Conservation (phyloP, 805 yeast species). For the Isabelozyma pseudorhagii region DNA sequence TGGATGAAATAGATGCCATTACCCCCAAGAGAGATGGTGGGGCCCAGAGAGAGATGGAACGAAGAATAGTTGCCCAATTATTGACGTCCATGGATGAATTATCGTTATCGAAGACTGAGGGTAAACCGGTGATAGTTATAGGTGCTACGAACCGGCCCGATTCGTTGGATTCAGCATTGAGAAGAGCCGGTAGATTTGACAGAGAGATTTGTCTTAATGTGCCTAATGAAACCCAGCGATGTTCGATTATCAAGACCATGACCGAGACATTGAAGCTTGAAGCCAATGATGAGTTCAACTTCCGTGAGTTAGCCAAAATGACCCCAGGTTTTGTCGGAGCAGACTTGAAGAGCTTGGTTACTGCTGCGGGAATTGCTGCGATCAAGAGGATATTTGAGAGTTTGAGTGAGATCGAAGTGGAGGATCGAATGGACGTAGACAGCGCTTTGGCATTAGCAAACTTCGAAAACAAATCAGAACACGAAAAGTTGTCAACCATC, state of each 20-base stretch:
- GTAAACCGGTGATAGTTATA: constrained; percentile 87
- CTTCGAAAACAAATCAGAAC: constrained; percentile 32
- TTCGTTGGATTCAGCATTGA: constrained; percentile 86
- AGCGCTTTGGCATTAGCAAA: constrained; percentile 12
- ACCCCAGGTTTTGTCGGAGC: constrained; percentile 99
- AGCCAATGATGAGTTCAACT: constrained; percentile 64
- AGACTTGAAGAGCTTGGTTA: constrained; percentile 86
- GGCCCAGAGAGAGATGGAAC: constrained; percentile 97
- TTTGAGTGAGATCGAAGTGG: constrained; percentile 42
- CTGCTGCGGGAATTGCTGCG: constrained; percentile 94
- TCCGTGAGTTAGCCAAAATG: constrained; percentile 71
- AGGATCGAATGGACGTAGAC: constrained; percentile 36
- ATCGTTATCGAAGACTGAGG: constrained; percentile 81
- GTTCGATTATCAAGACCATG: constrained; percentile 73
- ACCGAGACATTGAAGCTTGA: constrained; percentile 58
- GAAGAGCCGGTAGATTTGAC: constrained; percentile 97
- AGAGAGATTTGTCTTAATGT: constrained; percentile 91
- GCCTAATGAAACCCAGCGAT: constrained; percentile 84
- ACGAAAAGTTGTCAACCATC: constrained; percentile 54
- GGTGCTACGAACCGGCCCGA: constrained; percentile 99
- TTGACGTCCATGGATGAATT: constrained; percentile 93
- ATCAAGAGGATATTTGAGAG: constrained; percentile 84
- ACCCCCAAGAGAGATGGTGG: constrained; percentile 95
- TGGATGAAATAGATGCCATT: constrained; percentile 97
- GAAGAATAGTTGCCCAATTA: constrained; percentile 93